Evolutionary conservation across 768 basidiomycete species (phyloP).

Genomic region (Xanthoconium purpureum): DNA sequence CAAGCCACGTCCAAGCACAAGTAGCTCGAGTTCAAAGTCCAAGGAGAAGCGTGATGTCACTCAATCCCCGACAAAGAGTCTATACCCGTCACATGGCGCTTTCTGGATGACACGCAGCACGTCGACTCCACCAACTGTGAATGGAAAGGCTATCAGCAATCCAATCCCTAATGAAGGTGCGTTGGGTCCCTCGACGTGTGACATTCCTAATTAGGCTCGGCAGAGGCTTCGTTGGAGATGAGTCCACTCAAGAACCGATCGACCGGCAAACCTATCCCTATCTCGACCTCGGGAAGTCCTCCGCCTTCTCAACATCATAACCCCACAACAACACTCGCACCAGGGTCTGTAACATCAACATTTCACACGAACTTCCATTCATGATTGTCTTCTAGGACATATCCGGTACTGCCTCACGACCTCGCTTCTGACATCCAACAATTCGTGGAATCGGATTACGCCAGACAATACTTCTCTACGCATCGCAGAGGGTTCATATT

Average conservation of each 20-base stretch:
- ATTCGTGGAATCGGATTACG: conserved; percentile 84
- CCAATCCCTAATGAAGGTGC: conserved; percentile 71
- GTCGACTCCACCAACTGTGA: conserved; percentile 43
- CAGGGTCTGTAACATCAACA: conserved; percentile 50
- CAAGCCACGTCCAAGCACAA: conserved; percentile 33
- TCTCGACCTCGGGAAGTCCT: conserved; percentile 39
- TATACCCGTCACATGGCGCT: conserved; percentile 36
- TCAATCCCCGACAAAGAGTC: conserved; percentile 45
- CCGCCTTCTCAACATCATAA: conserved; percentile 14
- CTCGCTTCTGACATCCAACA: conserved; percentile 83
- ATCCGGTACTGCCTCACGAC: conserved; percentile 75
- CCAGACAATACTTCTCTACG: conserved; percentile 83
- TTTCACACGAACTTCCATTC: not conserved
- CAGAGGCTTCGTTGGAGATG: conserved; percentile 68
- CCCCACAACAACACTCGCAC: conserved; percentile 49
- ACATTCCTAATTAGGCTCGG: conserved; percentile 1
- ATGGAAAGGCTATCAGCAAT: conserved; percentile 63
- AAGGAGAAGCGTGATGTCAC: conserved; percentile 35
- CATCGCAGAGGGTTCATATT: conserved; percentile 90
- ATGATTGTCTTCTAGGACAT: conserved; percentile 46
- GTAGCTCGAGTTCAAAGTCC: conserved; percentile 24
- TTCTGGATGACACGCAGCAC: conserved; percentile 35
- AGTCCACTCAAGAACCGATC: conserved; percentile 70
- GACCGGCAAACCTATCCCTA: conserved; percentile 59
- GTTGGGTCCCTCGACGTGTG: conserved; percentile 13